Base-by-base conservation (phyloP, 495 filamentous ascomycete species). In the Hypoxylon subgilvum region DNA sequence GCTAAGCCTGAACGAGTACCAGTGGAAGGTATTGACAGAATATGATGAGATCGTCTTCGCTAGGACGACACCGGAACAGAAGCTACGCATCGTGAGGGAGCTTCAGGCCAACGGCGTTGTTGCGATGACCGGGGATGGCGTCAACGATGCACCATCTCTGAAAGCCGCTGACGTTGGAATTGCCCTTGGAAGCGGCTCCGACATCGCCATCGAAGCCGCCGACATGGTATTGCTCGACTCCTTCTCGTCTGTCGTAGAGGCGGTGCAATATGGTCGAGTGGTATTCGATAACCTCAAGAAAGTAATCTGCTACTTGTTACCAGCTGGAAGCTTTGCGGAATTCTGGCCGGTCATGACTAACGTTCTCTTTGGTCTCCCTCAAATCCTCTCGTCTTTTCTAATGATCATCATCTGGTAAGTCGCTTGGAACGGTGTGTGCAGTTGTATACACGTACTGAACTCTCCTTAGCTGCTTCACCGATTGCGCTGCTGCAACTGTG, bases 111-210 rank as follows among this genome's bases (percentile, higher is more conserved):
- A 82, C 10, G 75, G 77, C 4, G 74, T 58, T 72, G 88, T 73
- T 12, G 79, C 71, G 10, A 83, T 85, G 76, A 84, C 80, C 5
- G 82, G 89, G 16, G 89, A 93, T 61, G 88, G 89, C n/a, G 89
- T 92, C 34, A 93, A 93, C 57, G 89, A 93, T 58, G 87, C 88
- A 2, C 89, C 89, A 0, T 86, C 87, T 6, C 76, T 93, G 16
- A 86, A 87, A 38, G 79, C 83, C 21, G 87, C 89, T 1, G 88
- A 92, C 66, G 85, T 91, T 7, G 89, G 89, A 27, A 91, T 92
- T 52, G 87, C 88, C 1, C 87, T 91, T 75, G 88, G 88, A 19
- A 80, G 84, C 43, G 91, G 90, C 0, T 90, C 88, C 3, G 91
- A 94, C 59, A 84, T 89, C 30, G 86, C 87, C 18, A 84, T 88